phyloP scores from a whole-genome alignment of 2,329 filamentous ascomycete species.

The Zalaria sp. region DNA sequence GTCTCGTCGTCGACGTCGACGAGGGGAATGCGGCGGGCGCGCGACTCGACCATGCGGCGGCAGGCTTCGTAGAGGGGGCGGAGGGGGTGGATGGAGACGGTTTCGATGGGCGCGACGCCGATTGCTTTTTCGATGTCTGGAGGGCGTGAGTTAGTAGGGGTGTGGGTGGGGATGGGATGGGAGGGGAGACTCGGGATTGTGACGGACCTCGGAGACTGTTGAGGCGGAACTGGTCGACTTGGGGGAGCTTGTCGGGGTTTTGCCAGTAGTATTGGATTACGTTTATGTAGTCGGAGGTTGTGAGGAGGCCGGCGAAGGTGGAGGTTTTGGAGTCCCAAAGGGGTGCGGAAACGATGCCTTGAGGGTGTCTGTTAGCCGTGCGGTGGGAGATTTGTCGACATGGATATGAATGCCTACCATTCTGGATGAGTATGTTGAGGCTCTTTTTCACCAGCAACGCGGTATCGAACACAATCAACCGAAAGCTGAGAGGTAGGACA shows the following conservation, averaged over 20 bases:
- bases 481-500: constrained; percentile 88
- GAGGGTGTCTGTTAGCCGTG: constrained; percentile 5
- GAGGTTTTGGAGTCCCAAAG: constrained; percentile 92
- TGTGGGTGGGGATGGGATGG: too few relatives aligned
- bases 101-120: constrained; percentile 80
- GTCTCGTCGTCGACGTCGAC: constrained; percentile 94
- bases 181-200: neutral
- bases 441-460: constrained; percentile 94
- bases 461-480: constrained; percentile 90
- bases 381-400: too few relatives aligned
- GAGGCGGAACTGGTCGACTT: constrained; percentile 86
- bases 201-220: constrained; percentile 73
- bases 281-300: constrained; percentile 95
- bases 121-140: constrained; percentile 91
- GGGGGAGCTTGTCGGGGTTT: constrained; percentile 75
- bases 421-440: constrained; percentile 86
- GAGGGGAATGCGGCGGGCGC: constrained; percentile 83
- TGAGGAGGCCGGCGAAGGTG: constrained; percentile 85
- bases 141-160: neutral
- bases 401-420: constrained; percentile 43
- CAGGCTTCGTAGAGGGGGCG: constrained; percentile 89
- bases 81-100: constrained; percentile 86
- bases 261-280: constrained; percentile 99
- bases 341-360: constrained; percentile 93
- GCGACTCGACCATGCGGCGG: constrained; percentile 82